phyloP scores from a whole-genome alignment of 2,329 filamentous ascomycete genomes.

The Aspergillus caelatus region DNA sequence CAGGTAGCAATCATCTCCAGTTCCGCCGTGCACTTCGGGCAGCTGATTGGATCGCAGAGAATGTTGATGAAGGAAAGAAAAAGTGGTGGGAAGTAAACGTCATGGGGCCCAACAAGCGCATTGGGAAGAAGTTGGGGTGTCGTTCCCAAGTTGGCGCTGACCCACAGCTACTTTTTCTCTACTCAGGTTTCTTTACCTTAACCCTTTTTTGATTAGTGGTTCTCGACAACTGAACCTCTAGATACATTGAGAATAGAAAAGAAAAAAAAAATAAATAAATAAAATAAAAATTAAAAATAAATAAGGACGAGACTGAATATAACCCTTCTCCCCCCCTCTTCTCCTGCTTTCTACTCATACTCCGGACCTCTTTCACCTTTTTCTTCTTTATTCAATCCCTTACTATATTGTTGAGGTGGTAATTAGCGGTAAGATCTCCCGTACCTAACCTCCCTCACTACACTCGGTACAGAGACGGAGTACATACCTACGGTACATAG shows the following conservation, averaged over 20 bases:
- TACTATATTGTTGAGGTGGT: slow-evolving; percentile 3
- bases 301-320: background rate
- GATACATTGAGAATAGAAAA: background rate
- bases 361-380: slow-evolving; percentile 1
- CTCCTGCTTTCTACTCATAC: background rate
- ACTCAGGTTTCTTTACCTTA: background rate
- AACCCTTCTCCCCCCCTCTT: slow-evolving; percentile 2
- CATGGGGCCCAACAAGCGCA: slow-evolving; percentile 18
- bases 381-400: background rate
- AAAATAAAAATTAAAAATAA: background rate
- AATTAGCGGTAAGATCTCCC: background rate
- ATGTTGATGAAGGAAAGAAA: slow-evolving; percentile 8
- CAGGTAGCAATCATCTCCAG: background rate
- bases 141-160: slow-evolving; percentile 1
- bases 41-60: slow-evolving; percentile 3
- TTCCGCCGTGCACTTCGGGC: background rate
- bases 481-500: background rate
- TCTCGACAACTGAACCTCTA: background rate
- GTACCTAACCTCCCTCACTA: background rate
- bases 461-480: background rate
- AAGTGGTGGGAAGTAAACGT: slow-evolving; percentile 20
- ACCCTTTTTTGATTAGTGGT: background rate
- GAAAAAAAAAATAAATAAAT: background rate
- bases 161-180: slow-evolving; percentile 4
- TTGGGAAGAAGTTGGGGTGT: slow-evolving; percentile 13